Evolutionary conservation across 1,284 basidiomycete species (phyloP), one percentile per base, ranked within the genome.

Genomic region (Wallemia mellicola): DNA sequence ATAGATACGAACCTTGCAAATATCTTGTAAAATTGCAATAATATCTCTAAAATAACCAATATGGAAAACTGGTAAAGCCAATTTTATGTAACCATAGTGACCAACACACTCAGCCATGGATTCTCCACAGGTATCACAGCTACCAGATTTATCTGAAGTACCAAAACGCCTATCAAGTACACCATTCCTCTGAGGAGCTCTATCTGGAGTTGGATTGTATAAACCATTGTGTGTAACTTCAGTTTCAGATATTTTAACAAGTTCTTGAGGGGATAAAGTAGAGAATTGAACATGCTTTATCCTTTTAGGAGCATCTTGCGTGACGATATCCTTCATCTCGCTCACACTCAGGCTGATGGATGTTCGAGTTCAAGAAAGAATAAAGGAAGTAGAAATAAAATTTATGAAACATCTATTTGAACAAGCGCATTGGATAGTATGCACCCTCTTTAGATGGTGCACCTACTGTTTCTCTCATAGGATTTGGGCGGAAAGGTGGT

Each of bases 41-140:
- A 83, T 86, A 63, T 95, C 88, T 67, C 91, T 88, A 75, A 98
- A 95, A 73, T 88, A 99, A 17, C 94, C 94, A 63, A 96, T 87
- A 68, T 98, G 91, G 68, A 96, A 98, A 15, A 96, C 91, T 0
- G 92, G 92, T 15, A 99, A 80, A 28, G 85, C 81, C 32, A 98
- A 78, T 71, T 92, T 92, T 73, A 95, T 91, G 72, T 92, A 94
- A 5, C 89, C 91, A 70, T 92, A 95, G 70, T 96, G 91, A 1
- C 94, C 94, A 3, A 96, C 91, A 69, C 94, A 99, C 64, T 95
- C 88, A 1, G 89, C 84, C 61, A 87, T 82, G 54, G 80, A 81
- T 63, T 89, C 79, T 17, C 88, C 88, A 67, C 94, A 99, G 0
- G 94, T 99, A 69, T 92, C 84, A 71, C 94, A 99, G 64, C 81